Evolutionary conservation across 495 filamentous ascomycete species (phyloP), one percentile per base, ranked within the genome.

Genomic region (Penicillium daleae): DNA sequence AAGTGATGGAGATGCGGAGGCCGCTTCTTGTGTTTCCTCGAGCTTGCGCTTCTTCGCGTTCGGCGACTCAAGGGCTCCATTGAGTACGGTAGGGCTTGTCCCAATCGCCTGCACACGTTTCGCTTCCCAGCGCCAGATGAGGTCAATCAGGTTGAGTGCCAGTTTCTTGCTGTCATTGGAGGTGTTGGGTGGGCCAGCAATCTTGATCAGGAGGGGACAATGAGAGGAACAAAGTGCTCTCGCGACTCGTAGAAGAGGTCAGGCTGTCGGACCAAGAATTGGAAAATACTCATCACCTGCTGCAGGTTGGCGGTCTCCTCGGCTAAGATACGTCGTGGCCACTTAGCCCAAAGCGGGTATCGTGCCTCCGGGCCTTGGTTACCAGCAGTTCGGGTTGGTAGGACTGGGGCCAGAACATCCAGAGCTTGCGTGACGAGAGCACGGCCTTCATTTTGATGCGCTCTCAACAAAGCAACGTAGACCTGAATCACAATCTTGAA

Each of bases 271-370:
- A 97, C 96, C 17, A 99, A 79, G 73, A 98, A 99, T 66, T 97
- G 89, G 75, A 97, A 98, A 65, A 99, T 98, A 75, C 91, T 92
- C 35, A 92, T 97, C 74, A 97, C 88, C 76, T 98, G 96, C 76
- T 97, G 94, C 59, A 93, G 82, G 66, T 99, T 99, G 63, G 92
- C 90, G n/a, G 90, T 93, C 72, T 99, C 96, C 74, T 99, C 96
- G 8, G 91, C 88, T 54, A 99, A 76, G 53, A 98, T 97, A 27
- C 91, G 91, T 33, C 93, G 87, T 29, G 96, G 92, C 75, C 93
- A 92, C 66, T 91, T 89, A 3, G 93, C 91, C 96, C 95, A 98
- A 27, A 93, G 78, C 2, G 88, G 88, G 64, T 87, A 85, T n/a
- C 85, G 80, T 17, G 76, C 73, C 75, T 91, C 87, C 7, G 70